Percentiles rank a stretch among this genome's conserved stretches.
Conservation (phyloP, 257 asterid species). For the Solanum sejunctum region DNA sequence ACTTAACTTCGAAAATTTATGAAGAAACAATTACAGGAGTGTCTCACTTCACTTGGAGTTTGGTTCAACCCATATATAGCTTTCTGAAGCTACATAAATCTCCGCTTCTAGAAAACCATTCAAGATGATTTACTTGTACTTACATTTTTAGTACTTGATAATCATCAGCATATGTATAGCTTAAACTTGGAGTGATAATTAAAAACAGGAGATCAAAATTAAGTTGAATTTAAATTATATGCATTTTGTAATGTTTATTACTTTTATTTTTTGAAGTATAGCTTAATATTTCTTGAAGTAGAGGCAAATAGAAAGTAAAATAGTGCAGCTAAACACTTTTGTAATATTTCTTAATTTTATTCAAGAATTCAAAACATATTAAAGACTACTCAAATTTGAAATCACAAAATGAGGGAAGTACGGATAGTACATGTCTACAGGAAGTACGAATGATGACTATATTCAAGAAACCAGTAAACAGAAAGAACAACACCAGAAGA, state of each 20-base stretch:
- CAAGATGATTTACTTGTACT: background rate
- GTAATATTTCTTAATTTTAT: no score
- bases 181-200: background rate
- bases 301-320: no score
- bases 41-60: background rate
- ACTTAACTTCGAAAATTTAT: no score
- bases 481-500: background rate
- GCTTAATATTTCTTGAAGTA: no score
- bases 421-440: no score
- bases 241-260: background rate
- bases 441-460: background rate
- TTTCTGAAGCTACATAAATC: background rate
- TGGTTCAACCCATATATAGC: background rate
- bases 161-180: background rate
- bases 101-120: background rate
- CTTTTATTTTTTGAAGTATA: no score
- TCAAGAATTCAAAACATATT: background rate
- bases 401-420: background rate
- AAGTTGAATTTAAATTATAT: background rate
- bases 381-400: background rate
- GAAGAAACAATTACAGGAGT: background rate
- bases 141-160: background rate
- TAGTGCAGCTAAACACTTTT: no score
- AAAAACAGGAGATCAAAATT: background rate
- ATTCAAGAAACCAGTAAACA: background rate